phyloP scores from a whole-genome alignment of 2,329 filamentous ascomycete genomes.

The Penicillium expansum region DNA sequence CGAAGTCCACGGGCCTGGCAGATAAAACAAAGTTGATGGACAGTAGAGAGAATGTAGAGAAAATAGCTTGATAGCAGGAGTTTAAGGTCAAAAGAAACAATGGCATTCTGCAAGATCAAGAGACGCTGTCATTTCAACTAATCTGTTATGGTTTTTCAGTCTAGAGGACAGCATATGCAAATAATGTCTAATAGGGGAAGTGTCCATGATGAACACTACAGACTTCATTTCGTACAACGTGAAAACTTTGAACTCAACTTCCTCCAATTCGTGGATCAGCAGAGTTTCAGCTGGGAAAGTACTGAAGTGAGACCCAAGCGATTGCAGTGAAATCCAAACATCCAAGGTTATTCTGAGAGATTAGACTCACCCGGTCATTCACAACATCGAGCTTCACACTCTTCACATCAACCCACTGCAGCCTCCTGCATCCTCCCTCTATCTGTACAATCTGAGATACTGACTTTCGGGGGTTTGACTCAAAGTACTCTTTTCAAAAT shows the following conservation, averaged over 20 bases:
- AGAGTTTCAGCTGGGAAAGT: background rate
- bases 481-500: background rate
- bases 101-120: background rate
- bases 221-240: background rate
- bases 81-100: background rate
- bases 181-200: background rate
- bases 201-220: background rate
- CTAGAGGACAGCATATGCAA: background rate
- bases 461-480: background rate
- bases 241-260: background rate
- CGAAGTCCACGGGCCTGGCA: no score
- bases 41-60: no score
- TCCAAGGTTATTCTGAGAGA: background rate
- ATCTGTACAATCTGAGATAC: background rate
- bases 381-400: background rate
- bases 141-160: background rate
- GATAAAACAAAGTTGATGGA: background rate
- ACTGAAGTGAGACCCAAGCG: background rate
- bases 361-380: background rate
- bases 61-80: no score
- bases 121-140: background rate
- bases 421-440: background rate
- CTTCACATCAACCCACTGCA: background rate
- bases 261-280: background rate
- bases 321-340: background rate